Evolutionary conservation across 768 basidiomycete genomes (phyloP).

Genomic region (Russula earlei): DNA sequence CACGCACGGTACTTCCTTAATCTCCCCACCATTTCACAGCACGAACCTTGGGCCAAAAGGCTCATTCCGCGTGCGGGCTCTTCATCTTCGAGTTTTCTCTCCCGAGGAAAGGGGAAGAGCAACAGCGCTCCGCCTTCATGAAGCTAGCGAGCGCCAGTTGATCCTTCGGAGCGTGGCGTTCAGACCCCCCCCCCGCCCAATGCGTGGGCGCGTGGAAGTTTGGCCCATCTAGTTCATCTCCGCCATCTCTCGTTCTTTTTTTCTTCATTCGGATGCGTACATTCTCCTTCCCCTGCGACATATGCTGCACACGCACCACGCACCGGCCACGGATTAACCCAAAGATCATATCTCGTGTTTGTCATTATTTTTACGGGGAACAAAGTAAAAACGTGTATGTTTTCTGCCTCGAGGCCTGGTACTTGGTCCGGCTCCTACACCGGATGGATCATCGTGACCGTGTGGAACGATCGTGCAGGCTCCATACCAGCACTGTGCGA

Average conservation of each 20-base stretch:
- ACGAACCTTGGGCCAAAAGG: not conserved
- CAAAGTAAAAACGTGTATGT: no score
- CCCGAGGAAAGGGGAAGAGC: not conserved
- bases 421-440: no score
- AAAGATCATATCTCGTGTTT: no score
- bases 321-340: not conserved
- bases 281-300: not conserved
- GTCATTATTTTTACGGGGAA: not conserved
- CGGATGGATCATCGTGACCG: not conserved
- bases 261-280: not conserved
- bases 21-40: not conserved
- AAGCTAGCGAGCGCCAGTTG: not conserved
- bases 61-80: not conserved
- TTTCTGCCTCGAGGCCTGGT: no score
- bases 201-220: not conserved
- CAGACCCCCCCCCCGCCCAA: not conserved
- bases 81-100: not conserved
- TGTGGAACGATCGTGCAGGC: not conserved
- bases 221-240: not conserved
- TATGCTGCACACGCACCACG: not conserved
- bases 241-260: not conserved
- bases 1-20: not conserved
- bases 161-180: not conserved
- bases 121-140: conserved; percentile 11
- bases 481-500: not conserved